phyloP scores from a whole-genome alignment of 2,329 filamentous ascomycete species.

The Aspergillus sp. region DNA sequence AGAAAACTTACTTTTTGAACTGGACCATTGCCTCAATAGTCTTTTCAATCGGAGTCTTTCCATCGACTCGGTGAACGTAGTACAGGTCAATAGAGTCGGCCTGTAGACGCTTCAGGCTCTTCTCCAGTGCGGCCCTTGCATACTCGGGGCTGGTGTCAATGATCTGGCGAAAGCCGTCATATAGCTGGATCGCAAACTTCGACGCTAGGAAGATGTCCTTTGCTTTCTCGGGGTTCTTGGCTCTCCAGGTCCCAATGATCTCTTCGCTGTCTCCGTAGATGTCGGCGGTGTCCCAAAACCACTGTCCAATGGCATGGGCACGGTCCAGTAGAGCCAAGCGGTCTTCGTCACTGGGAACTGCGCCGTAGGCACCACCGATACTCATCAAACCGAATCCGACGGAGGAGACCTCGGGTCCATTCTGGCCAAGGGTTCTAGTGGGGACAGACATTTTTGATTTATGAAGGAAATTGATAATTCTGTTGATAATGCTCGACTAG shows the following conservation, averaged over 20 bases:
- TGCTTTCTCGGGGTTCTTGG: slow-evolving; percentile 41
- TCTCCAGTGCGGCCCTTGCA: slow-evolving; percentile 28
- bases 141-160: neutral
- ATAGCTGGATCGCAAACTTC: slow-evolving; percentile 49
- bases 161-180: slow-evolving; percentile 40
- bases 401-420: slow-evolving; percentile 31
- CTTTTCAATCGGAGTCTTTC: slow-evolving; percentile 36
- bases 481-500: no score
- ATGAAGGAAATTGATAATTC: no score
- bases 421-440: slow-evolving; percentile 24
- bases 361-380: slow-evolving; percentile 29
- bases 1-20: slow-evolving; percentile 40
- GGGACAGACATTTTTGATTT: slow-evolving; percentile 14
- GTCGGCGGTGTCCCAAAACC: slow-evolving; percentile 46
- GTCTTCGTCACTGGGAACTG: slow-evolving; percentile 38
- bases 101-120: slow-evolving; percentile 43
- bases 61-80: slow-evolving; percentile 48
- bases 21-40: slow-evolving; percentile 46
- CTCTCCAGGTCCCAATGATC: slow-evolving; percentile 51
- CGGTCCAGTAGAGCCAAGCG: slow-evolving; percentile 47
- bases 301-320: slow-evolving; percentile 44
- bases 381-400: slow-evolving; percentile 31
- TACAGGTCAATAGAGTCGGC: slow-evolving; percentile 49
- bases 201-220: slow-evolving; percentile 54
- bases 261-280: slow-evolving; percentile 51